Base-by-base conservation (phyloP, 2,329 filamentous ascomycete species). In the Plenodomus tracheiphilus region DNA sequence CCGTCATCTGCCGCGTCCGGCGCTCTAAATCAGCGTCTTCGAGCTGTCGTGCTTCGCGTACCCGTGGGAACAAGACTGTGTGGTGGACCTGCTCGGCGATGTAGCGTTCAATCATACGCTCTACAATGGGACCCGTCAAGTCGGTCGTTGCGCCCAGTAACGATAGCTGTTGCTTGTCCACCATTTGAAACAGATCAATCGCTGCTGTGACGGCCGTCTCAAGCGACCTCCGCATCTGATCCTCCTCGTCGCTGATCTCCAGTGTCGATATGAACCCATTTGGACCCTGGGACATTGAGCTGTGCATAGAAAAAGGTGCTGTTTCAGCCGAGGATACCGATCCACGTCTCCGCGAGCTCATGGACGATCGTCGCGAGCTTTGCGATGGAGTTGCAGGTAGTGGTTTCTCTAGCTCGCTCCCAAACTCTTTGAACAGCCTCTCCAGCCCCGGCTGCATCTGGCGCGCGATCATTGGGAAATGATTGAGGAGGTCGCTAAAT, bases 381-480 rank as follows among this genome's bases (percentile, higher is more conserved):
- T 75, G 56, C 4, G 84, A 77, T 18, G 81, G 88, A 1, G 88
- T 87, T 15, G 88, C 87, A 2, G 91, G 91, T 5, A 96, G 73
- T 5, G 91, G 91, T 64, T 89, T 91, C 57, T 95, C 89, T 58
- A 97, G 87, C 46, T 93, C 88, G 38, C 84, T 84, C 5, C 85
- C 87, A 69, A 99, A 97, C 61, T 97, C 92, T 52, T 87, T 85
- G 66, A 97, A 96, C 20, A 97, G 76, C 64, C 86, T 87, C 65
- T 99, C 93, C 28, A 99, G 75, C 0, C 94, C 94, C 2, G 87
- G 84, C 62, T 97, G 91, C 91, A 99, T 96, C 72, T 99, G 94
- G 51, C 90, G 84, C 19, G 92, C 91, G 62, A 99, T 97, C 83
- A 96, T 89, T 1, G 94, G 94, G 59, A 97, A 99, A 61, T 91